A percentile compares a stretch with the other conserved stretches of the same genome.
phyloP scores from a whole-genome alignment of 2,329 filamentous ascomycete species.

The Penicillium nordicum region DNA sequence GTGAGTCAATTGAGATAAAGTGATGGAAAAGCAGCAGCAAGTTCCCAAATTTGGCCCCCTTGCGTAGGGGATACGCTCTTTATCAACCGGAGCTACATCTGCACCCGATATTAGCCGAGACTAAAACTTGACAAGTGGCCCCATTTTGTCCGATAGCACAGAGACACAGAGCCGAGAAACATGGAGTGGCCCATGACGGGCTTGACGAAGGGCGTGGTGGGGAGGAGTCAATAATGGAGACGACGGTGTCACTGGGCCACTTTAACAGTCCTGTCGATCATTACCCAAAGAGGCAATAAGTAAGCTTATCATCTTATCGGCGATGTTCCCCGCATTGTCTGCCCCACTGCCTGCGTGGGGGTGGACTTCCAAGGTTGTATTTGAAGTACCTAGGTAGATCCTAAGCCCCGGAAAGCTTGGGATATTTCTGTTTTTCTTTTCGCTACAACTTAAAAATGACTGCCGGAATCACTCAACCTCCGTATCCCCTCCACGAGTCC shows the following conservation, averaged over 20 bases:
- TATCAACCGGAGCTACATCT: neutral
- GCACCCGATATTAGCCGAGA: neutral
- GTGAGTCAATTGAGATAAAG: neutral
- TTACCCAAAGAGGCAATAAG: neutral
- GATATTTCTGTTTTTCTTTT: neutral
- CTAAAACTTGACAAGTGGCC: neutral
- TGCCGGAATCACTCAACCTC: constrained; percentile 28
- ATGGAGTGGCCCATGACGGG: neutral
- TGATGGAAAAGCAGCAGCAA: neutral
- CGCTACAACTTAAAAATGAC: neutral
- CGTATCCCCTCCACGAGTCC: constrained; percentile 51
- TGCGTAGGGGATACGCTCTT: neutral
- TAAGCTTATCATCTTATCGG: constrained; percentile 1
- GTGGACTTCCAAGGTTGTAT: neutral
- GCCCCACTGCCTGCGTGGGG: constrained; percentile 1
- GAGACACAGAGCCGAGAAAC: neutral
- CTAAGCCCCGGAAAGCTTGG: neutral
- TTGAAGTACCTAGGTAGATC: neutral
- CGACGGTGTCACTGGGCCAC: neutral
- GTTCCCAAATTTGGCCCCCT: neutral
- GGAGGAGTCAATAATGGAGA: neutral
- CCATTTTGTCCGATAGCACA: neutral
- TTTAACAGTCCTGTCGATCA: neutral
- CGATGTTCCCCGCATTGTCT: neutral
- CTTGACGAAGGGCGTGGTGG: neutral